These are phyloP conservation scores for Coemansia sp. DNA, from an alignment of 192 early-diverging fungal species.

Conservation along the genomic window DNA sequence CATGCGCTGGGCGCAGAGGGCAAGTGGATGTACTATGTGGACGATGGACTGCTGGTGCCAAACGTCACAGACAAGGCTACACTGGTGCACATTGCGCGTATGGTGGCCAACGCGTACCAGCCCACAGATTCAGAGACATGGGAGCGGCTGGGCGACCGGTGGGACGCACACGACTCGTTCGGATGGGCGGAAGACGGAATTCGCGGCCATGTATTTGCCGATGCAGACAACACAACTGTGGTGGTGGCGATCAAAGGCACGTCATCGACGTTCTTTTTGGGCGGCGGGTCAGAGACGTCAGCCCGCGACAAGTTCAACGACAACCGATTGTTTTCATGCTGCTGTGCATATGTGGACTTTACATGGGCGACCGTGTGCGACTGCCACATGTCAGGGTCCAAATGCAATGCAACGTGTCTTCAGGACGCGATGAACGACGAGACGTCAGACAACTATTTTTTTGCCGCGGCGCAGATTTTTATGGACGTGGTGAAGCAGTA, in stretches of 20 bases:
- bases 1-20: conserved; percentile 1
- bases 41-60: conserved; percentile 61
- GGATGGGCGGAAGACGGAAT: conserved; percentile 75
- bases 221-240: conserved; percentile 63
- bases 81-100: conserved; percentile 69
- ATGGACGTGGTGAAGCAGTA: conserved; percentile 65
- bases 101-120: conserved; percentile 86
- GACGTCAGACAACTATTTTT: conserved; percentile 55
- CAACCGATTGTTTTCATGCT: conserved; percentile 94
- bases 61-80: conserved; percentile 73
- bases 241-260: conserved; percentile 90
- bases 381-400: conserved; percentile 64
- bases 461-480: conserved; percentile 62
- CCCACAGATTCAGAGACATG: conserved; percentile 62
- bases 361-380: conserved; percentile 83
- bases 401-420: conserved; percentile 64
- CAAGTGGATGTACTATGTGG: conserved; percentile 49
- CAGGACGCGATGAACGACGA: conserved; percentile 61
- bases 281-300: conserved; percentile 69
- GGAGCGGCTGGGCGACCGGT: conserved; percentile 68
- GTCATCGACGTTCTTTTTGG: conserved; percentile 63
- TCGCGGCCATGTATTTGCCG: conserved; percentile 85
- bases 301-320: conserved; percentile 81
- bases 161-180: conserved; percentile 67
- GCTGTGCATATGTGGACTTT: conserved; percentile 83